These are phyloP conservation scores for Gossypium laxum DNA, from an alignment of 441 rosid species.

Conservation along the genomic window DNA sequence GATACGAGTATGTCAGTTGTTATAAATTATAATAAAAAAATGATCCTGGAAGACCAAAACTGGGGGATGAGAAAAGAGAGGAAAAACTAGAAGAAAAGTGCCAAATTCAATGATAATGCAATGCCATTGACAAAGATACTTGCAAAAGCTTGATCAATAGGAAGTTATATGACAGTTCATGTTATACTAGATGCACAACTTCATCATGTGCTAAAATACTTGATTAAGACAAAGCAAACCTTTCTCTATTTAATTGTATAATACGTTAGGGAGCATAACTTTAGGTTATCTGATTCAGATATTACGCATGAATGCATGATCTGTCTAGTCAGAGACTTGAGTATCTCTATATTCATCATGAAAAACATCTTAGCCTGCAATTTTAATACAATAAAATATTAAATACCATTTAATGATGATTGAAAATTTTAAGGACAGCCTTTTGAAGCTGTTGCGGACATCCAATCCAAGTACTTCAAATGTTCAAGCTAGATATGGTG, in stretches of 20 bases:
- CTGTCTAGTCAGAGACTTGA: background rate
- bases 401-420: background rate
- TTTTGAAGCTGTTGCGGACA: background rate
- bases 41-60: background rate
- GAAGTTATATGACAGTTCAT: background rate
- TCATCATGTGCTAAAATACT: background rate
- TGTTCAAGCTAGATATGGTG: background rate
- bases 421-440: background rate
- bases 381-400: background rate
- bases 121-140: background rate
- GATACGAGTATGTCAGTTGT: background rate
- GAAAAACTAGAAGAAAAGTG: background rate
- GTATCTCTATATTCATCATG: constrained; percentile 1
- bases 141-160: background rate
- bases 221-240: background rate
- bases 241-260: background rate
- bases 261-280: background rate
- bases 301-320: background rate
- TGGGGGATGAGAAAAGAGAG: background rate
- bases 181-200: background rate
- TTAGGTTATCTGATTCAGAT: background rate
- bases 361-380: background rate
- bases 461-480: background rate
- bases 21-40: background rate
- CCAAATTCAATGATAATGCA: background rate